Percentiles rank a stretch among this genome's conserved stretches.
Conservation (phyloP, 768 basidiomycete species). For the Pulveroboletus ravenelii region DNA sequence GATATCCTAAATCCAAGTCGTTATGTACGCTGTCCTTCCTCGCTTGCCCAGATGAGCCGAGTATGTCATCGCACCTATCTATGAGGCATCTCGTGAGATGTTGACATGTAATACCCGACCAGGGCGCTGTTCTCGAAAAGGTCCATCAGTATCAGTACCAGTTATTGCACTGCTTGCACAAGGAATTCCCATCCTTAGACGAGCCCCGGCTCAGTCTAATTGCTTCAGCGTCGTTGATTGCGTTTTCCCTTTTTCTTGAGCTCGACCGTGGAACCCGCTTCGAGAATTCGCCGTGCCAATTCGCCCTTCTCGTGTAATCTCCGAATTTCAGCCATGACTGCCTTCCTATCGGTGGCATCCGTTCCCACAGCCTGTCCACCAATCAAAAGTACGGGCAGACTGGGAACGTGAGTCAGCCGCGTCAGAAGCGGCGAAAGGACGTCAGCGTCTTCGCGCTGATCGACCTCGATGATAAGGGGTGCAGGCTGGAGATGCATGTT, state of each 20-base stretch:
- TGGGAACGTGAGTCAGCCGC: slow-evolving; percentile 51
- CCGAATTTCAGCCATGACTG: slow-evolving; percentile 44
- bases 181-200: slow-evolving; percentile 4
- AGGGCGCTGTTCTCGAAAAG: neutral
- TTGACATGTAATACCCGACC: neutral
- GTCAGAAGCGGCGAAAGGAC: slow-evolving; percentile 58
- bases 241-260: slow-evolving; percentile 51
- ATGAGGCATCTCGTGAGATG: slow-evolving; percentile 1
- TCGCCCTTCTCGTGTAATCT: slow-evolving; percentile 46
- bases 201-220: slow-evolving; percentile 1
- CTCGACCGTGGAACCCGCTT: slow-evolving; percentile 56
- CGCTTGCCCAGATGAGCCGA: neutral
- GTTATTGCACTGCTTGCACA: neutral
- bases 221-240: slow-evolving; percentile 2
- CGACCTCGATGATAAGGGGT: slow-evolving; percentile 67
- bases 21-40: slow-evolving; percentile 1
- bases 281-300: slow-evolving; percentile 43
- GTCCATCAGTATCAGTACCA: too few relatives aligned
- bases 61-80: slow-evolving; percentile 3
- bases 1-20: neutral
- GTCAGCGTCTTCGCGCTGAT: slow-evolving; percentile 64
- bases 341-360: slow-evolving; percentile 6
- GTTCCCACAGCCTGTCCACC: slow-evolving; percentile 57
- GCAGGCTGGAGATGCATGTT: slow-evolving; percentile 55
- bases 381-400: slow-evolving; percentile 65